These are phyloP conservation scores for Terfezia claveryi DNA, from an alignment of 495 filamentous ascomycete species.

Conservation along the genomic window DNA sequence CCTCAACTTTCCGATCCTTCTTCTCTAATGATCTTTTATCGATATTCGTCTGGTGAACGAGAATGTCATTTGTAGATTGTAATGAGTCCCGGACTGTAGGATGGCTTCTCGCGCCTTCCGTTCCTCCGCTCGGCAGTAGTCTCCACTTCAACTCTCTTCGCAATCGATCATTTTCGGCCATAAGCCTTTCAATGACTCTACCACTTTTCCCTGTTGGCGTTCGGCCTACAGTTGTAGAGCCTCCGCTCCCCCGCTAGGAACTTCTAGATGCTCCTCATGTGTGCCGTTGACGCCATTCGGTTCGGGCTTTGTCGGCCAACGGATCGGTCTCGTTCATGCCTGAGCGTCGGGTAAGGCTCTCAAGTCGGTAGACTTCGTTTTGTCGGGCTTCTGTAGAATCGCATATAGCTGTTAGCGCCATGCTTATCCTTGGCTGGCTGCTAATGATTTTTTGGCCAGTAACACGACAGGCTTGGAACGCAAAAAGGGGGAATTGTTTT, in stretches of 20 bases:
- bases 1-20: constrained; percentile 62
- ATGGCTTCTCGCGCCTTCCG: constrained; percentile 49
- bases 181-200: constrained; percentile 74
- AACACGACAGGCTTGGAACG: not conserved
- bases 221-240: constrained; percentile 13
- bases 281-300: not conserved
- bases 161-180: constrained; percentile 69
- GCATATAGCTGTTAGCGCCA: not conserved
- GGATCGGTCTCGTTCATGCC: not conserved
- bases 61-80: constrained; percentile 41
- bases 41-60: constrained; percentile 45
- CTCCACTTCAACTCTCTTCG: constrained; percentile 58
- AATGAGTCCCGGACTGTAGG: constrained; percentile 51
- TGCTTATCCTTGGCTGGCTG: too few relatives aligned
- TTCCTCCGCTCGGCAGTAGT: constrained; percentile 50
- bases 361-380: not conserved
- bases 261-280: not conserved
- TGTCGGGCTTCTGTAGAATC: not conserved
- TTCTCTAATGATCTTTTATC: constrained; percentile 48
- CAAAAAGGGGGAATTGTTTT: not conserved
- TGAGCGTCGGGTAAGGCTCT: not conserved
- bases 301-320: not conserved
- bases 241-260: not conserved
- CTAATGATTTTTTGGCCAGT: not conserved
- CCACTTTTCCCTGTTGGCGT: constrained; percentile 50